These are phyloP conservation scores for Linnemannia exigua DNA, from an alignment of 192 early-diverging fungal genomes.

Conservation along the genomic window DNA sequence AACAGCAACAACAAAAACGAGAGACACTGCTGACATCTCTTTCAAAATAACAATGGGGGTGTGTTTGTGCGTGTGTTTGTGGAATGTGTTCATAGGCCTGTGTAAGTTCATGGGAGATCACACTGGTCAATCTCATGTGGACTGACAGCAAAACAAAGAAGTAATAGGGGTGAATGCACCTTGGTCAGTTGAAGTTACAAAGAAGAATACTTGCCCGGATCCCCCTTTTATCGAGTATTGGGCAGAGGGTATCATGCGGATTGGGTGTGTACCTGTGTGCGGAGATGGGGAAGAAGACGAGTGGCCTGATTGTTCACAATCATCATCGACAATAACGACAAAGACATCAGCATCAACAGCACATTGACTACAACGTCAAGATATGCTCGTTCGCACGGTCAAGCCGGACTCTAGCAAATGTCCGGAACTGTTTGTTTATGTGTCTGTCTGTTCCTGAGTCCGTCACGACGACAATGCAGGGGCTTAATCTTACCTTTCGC, in stretches of 20 bases:
- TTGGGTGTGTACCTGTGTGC: neutral
- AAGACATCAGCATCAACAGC: too few relatives aligned
- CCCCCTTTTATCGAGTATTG: neutral
- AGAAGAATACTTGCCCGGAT: neutral
- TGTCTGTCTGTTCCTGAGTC: neutral
- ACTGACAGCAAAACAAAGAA: neutral
- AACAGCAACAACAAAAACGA: neutral
- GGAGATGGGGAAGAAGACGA: neutral
- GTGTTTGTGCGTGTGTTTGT: neutral
- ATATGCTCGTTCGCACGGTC: too few relatives aligned
- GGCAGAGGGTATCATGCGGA: neutral
- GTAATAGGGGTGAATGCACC: neutral
- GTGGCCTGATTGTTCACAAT: neutral
- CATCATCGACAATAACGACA: neutral
- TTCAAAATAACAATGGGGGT: neutral
- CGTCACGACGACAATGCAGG: neutral
- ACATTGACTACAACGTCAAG: too few relatives aligned
- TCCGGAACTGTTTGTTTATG: slow-evolving; percentile 7
- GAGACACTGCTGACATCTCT: slow-evolving; percentile 1
- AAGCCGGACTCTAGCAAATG: too few relatives aligned
- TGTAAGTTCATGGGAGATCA: neutral
- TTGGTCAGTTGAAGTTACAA: neutral
- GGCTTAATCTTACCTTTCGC: neutral
- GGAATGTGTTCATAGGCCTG: neutral
- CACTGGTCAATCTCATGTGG: neutral